phyloP scores from a whole-genome alignment of 2,329 filamentous ascomycete genomes.

The Herpotrichia juniperi region DNA sequence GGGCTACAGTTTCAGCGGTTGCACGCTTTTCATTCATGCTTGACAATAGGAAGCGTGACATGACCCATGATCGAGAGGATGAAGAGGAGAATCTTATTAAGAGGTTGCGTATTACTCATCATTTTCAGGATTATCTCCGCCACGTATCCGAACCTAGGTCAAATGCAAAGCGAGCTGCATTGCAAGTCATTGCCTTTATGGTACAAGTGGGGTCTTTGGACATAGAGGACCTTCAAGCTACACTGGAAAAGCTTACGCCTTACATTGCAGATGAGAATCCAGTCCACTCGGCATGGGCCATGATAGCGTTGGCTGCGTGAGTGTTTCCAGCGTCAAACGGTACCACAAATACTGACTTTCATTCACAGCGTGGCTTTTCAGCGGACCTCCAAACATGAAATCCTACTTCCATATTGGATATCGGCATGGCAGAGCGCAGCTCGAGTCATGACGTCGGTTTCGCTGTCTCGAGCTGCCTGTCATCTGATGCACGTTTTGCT shows the following conservation, averaged over 20 bases:
- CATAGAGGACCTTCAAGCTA: slow-evolving; percentile 59
- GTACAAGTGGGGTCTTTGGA: slow-evolving; percentile 46
- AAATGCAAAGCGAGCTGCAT: slow-evolving; percentile 53
- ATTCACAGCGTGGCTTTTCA: slow-evolving; percentile 38
- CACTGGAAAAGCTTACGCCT: slow-evolving; percentile 64
- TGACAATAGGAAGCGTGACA: slow-evolving; percentile 30
- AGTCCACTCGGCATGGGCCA: slow-evolving; percentile 73
- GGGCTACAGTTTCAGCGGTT: slow-evolving; percentile 48
- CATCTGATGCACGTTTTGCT: slow-evolving; percentile 74
- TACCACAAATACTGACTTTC: slow-evolving; percentile 1
- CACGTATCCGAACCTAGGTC: slow-evolving; percentile 40
- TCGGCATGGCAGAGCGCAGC: slow-evolving; percentile 77
- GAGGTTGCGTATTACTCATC: slow-evolving; percentile 43
- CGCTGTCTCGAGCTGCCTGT: slow-evolving; percentile 78
- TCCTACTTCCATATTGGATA: slow-evolving; percentile 64
- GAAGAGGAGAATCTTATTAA: slow-evolving; percentile 38
- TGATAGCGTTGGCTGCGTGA: slow-evolving; percentile 81
- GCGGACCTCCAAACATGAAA: slow-evolving; percentile 21
- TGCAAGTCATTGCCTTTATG: slow-evolving; percentile 62
- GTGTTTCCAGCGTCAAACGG: slow-evolving; percentile 24
- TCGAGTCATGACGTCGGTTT: slow-evolving; percentile 71
- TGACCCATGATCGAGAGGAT: slow-evolving; percentile 22
- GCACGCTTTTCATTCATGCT: slow-evolving; percentile 45
- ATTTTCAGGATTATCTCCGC: slow-evolving; percentile 49
- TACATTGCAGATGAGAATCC: slow-evolving; percentile 72